Conservation (phyloP, 345 rosid genomes). For the Rubroshorea leprosula region DNA sequence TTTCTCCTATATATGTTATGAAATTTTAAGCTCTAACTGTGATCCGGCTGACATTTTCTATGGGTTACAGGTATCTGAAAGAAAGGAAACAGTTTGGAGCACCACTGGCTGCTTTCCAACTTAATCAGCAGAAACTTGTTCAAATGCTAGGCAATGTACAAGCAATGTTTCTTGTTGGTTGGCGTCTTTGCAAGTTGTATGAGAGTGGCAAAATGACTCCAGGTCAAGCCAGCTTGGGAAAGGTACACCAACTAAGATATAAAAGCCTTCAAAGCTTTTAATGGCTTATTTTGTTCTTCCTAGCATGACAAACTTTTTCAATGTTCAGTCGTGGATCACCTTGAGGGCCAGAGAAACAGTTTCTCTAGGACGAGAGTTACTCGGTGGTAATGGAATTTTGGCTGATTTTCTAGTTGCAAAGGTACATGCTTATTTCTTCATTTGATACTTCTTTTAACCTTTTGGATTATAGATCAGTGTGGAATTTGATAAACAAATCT, state of each 20-base stretch:
- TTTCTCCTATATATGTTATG: not conserved
- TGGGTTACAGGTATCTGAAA: constrained; percentile 54
- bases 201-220: constrained; percentile 83
- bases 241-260: constrained; percentile 41
- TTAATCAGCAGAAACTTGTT: constrained; percentile 88
- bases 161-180: constrained; percentile 88
- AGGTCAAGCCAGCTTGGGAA: constrained; percentile 95
- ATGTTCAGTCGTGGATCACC: constrained; percentile 71
- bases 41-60: constrained; percentile 13
- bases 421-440: constrained; percentile 33
- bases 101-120: constrained; percentile 87
- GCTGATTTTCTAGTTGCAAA: constrained; percentile 91
- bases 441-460: too few relatives aligned
- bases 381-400: constrained; percentile 90
- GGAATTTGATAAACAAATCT: too few relatives aligned
- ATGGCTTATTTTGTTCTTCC: not conserved
- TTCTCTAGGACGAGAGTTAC: constrained; percentile 77
- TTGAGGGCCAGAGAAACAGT: constrained; percentile 75
- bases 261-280: not conserved
- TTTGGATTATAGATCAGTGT: too few relatives aligned
- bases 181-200: constrained; percentile 92
- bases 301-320: not conserved
- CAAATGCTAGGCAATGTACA: constrained; percentile 82
- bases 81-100: constrained; percentile 99
- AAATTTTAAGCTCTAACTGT: not conserved